These are phyloP conservation scores for Podaxis sp. DNA, from an alignment of 768 basidiomycete species.

Conservation along the genomic window DNA sequence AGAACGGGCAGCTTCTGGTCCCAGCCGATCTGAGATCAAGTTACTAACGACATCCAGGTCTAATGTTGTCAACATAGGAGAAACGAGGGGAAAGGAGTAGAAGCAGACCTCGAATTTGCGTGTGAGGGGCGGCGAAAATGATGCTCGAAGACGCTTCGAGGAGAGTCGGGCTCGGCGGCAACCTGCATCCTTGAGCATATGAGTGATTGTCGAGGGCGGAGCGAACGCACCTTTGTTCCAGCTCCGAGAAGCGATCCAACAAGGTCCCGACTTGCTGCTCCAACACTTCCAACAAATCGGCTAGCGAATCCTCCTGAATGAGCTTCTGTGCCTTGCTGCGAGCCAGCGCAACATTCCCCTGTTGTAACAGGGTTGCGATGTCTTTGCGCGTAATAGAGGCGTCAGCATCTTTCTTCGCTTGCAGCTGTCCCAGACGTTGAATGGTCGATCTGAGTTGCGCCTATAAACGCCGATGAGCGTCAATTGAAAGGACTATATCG, in stretches of 20 bases:
- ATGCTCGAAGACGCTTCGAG: conserved; percentile 72
- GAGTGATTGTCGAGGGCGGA: background rate
- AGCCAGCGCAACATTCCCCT: conserved; percentile 61
- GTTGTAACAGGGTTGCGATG: conserved; percentile 64
- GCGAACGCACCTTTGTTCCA: conserved; percentile 47
- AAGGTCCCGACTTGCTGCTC: conserved; percentile 68
- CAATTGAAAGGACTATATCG: background rate
- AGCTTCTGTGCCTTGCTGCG: conserved; percentile 72
- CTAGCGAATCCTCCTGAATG: conserved; percentile 59
- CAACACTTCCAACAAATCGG: conserved; percentile 62
- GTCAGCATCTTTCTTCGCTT: conserved; percentile 68
- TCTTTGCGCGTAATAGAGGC: conserved; percentile 62
- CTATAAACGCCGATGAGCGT: conserved; percentile 32
- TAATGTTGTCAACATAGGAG: conserved; percentile 30
- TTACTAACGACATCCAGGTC: conserved; percentile 60
- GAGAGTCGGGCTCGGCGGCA: conserved; percentile 47
- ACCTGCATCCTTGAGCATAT: conserved; percentile 26
- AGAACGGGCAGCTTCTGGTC: conserved; percentile 56
- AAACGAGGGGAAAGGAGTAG: background rate
- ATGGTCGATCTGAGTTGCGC: conserved; percentile 61
- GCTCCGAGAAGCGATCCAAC: conserved; percentile 55
- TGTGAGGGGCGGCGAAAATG: conserved; percentile 57
- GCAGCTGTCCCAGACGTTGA: conserved; percentile 67
- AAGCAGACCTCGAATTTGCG: conserved; percentile 56
- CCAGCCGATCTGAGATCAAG: conserved; percentile 54